A percentile compares a stretch with the other conserved stretches of the same genome.
These are phyloP conservation scores for Polyplosphaeria fusca DNA, from an alignment of 495 filamentous ascomycete species.

Conservation along the genomic window DNA sequence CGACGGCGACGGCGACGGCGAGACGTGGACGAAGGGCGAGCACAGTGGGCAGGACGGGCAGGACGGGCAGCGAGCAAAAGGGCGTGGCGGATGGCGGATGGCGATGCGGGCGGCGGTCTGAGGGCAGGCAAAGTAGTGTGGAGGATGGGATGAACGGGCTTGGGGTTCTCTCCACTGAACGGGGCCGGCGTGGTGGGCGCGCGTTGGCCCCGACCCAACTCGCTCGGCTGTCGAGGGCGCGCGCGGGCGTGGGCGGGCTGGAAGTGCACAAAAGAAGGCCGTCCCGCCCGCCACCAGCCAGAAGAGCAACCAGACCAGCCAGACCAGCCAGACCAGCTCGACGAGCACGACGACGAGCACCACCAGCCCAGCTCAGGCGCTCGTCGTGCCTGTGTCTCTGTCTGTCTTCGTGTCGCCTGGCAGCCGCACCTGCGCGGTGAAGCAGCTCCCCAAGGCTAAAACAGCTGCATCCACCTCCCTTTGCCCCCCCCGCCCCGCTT, in stretches of 20 bases:
- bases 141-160: neutral
- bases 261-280: neutral
- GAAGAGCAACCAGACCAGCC: too few species aligned
- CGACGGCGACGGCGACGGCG: neutral
- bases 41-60: neutral
- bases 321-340: too few species aligned
- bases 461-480: too few species aligned
- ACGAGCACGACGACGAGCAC: too few species aligned
- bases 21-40: neutral
- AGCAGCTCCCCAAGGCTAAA: too few species aligned
- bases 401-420: too few species aligned
- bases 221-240: neutral
- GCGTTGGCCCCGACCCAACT: neutral
- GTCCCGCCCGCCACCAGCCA: neutral
- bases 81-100: neutral
- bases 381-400: too few species aligned
- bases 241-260: neutral
- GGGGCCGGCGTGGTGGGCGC: neutral
- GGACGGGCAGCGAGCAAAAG: neutral
- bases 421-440: too few species aligned
- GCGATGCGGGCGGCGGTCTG: neutral
- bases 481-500: too few species aligned
- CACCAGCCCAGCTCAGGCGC: too few species aligned
- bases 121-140: neutral
- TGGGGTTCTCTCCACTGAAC: neutral